Conservation (phyloP, 805 yeast species). For the Hermanozyma aechmeae region DNA sequence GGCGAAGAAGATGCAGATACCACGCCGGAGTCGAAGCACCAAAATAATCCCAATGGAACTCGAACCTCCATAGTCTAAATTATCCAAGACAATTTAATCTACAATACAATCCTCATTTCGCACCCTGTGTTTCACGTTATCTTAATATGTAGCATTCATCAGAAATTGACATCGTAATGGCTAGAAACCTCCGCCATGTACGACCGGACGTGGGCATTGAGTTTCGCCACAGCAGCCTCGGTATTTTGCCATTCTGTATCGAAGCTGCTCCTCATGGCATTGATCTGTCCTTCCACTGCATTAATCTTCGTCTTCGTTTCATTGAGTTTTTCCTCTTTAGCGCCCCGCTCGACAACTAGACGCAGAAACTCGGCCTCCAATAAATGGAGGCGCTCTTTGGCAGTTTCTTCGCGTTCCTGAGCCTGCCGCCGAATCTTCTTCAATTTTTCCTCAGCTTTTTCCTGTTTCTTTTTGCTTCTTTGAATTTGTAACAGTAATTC, state of each 20-base stretch:
- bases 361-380: constrained; percentile 39
- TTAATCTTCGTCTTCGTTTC: constrained; percentile 40
- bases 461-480: constrained; percentile 43
- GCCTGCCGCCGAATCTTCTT: constrained; percentile 35
- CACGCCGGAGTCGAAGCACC: no score
- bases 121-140: no score
- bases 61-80: no score
- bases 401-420: constrained; percentile 33
- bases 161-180: not conserved
- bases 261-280: constrained; percentile 30
- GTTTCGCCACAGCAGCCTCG: constrained; percentile 42
- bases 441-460: constrained; percentile 39
- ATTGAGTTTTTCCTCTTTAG: constrained; percentile 39
- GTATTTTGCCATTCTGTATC: constrained; percentile 46
- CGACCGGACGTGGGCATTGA: constrained; percentile 45
- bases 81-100: no score
- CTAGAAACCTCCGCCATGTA: constrained; percentile 39
- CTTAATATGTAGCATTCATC: no score
- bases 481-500: constrained; percentile 34
- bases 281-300: constrained; percentile 31
- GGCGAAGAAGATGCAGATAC: no score
- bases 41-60: no score
- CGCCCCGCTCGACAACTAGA: constrained; percentile 38
- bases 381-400: constrained; percentile 31
- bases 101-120: no score